Evolutionary conservation across 73 alveolate species (phyloP).

Genomic region (Paramecium pentaurelia): DNA sequence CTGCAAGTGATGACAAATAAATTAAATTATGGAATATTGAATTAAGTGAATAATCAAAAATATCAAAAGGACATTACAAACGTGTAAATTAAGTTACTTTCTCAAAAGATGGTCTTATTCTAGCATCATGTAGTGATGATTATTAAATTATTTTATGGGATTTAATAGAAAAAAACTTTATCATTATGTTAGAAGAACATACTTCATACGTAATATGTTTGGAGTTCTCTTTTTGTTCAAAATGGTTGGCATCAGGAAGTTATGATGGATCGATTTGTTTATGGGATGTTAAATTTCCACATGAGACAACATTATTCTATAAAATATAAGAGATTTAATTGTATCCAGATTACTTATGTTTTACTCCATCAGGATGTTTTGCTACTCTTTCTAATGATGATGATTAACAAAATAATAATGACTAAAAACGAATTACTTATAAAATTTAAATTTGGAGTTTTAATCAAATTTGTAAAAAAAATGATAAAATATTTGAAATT

Average conservation of each 20-base stretch:
- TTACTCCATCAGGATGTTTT: background rate
- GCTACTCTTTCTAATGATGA: background rate
- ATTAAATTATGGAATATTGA: background rate
- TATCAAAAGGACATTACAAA: background rate
- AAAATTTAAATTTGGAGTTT: background rate
- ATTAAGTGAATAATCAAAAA: background rate
- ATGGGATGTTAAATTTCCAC: background rate
- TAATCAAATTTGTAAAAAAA: no score
- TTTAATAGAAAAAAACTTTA: background rate
- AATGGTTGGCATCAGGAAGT: background rate
- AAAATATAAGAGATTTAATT: background rate
- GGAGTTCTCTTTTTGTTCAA: background rate
- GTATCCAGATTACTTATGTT: background rate
- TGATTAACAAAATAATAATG: no score
- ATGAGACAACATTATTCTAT: background rate
- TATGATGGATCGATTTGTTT: background rate
- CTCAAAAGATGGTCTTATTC: background rate
- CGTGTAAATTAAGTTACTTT: background rate
- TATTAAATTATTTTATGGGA: background rate
- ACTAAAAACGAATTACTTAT: no score
- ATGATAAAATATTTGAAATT: no score
- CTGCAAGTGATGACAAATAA: background rate
- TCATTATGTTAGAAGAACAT: background rate
- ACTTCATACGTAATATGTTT: background rate
- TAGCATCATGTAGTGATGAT: background rate